Evolutionary conservation across 1,284 basidiomycete genomes (phyloP), one percentile per base, ranked within the genome.

Genomic region (Lignosus rhinocerotis): DNA sequence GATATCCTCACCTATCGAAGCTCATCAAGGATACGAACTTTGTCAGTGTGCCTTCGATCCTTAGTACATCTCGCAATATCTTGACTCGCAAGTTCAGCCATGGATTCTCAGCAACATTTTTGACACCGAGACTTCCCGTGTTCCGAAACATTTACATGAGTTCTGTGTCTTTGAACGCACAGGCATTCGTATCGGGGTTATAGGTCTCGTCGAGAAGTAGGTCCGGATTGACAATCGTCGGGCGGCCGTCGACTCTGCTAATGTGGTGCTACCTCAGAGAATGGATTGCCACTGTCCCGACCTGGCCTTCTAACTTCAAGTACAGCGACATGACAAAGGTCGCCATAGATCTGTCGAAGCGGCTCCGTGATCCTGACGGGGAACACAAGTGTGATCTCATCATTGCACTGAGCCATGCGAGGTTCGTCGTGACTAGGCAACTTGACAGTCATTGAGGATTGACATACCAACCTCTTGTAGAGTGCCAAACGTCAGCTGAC

Each of bases 231-330:
- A 19, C 41, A 31, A 31, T 34, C 11, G 45, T 39, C 14, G 45
- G 38, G 44, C 44, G 17, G 42, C 41, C 32, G 16, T 30, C 46
- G 33, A 16, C 8, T 6, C 36, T 33, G 21, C 36, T 56, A 10
- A 41, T 2, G 1, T 34, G 8, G 12, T 6, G 14, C 25, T 31
- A 30, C n/a, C 10, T 4, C 57, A 84, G 90, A 68, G 89, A 92
- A 69, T 96, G 93, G 93, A 94, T 94, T 55, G 82, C 83, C 5
- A 94, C 93, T 0, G 88, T 96, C 3, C 81, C 92, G 0, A 85
- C 89, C 2, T 95, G 92, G 88, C 93, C 92, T 0, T 62, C 82
- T 3, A 83, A 79, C 62, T 95, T 92, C 72, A 73, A 80, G 53
- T 90, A 90, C 70, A 80, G 76, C 53, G 82, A 88, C 39, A 91